Conservation (phyloP, 768 basidiomycete species). For the Sistotremastrum suecicum region DNA sequence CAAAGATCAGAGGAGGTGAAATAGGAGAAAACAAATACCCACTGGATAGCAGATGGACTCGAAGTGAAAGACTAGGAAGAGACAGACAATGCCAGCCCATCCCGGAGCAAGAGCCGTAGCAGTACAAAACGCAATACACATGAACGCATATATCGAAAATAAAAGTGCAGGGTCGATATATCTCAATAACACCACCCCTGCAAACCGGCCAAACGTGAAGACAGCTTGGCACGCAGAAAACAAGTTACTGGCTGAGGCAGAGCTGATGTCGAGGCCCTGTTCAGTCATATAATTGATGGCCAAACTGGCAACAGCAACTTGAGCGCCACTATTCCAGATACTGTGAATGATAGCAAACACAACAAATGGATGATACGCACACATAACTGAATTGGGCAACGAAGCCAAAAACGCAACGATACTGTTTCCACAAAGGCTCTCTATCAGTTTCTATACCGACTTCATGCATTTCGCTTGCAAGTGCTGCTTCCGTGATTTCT, state of each 20-base stretch:
- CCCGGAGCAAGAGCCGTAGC: constrained; percentile 37
- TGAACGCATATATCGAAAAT: constrained; percentile 36
- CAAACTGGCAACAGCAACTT: constrained; percentile 52
- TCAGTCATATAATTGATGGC: constrained; percentile 60
- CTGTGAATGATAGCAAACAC: neutral
- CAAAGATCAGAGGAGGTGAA: neutral
- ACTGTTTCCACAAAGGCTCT: constrained; percentile 55
- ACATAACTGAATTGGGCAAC: constrained; percentile 58
- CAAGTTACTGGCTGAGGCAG: constrained; percentile 41
- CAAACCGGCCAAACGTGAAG: constrained; percentile 52
- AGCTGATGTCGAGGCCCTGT: constrained; percentile 38
- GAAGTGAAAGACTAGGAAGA: constrained; percentile 59
- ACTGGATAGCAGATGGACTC: constrained; percentile 64
- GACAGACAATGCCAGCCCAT: constrained; percentile 38
- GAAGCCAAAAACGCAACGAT: constrained; percentile 56
- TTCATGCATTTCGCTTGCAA: constrained; percentile 32
- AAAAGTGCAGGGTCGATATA: constrained; percentile 53
- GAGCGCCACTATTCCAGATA: constrained; percentile 32
- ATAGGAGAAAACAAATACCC: constrained; percentile 8
- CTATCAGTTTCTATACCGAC: constrained; percentile 26
- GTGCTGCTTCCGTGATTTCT: constrained; percentile 58
- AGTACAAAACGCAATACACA: constrained; percentile 38
- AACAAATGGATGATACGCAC: constrained; percentile 20
- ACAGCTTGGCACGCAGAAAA: constrained; percentile 65
- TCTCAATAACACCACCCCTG: constrained; percentile 45